phyloP scores from a whole-genome alignment of 176 grass and related monocot species.

The Ampelocalamus luodianensis region DNA sequence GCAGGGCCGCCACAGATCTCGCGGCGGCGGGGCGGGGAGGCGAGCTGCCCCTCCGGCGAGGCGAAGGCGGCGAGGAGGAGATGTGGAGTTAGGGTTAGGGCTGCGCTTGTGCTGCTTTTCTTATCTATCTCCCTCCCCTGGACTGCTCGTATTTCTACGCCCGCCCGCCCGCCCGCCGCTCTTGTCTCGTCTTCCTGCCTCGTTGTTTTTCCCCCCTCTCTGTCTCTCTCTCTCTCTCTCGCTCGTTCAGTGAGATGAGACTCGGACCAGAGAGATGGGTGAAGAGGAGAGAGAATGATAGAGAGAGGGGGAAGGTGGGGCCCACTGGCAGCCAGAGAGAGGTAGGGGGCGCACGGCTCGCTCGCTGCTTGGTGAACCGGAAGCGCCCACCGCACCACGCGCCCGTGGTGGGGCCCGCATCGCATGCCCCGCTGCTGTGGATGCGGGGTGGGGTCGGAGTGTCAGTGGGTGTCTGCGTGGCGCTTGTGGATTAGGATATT shows the following conservation, averaged over 20 bases:
- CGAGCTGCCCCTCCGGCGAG: not conserved
- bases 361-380: not conserved
- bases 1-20: constrained; percentile 23
- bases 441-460: not conserved
- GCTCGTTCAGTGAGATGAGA: too few species aligned
- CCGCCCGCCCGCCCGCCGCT: constrained; percentile 14
- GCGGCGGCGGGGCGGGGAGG: not conserved
- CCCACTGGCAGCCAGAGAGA: not conserved
- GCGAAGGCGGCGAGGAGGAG: not conserved
- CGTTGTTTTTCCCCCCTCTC: not conserved
- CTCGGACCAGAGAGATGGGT: constrained; percentile 5
- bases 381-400: not conserved
- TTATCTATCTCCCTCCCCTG: constrained; percentile 33
- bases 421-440: not conserved
- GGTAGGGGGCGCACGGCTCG: not conserved
- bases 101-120: not conserved
- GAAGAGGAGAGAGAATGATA: not conserved
- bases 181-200: constrained; percentile 28
- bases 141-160: constrained; percentile 53
- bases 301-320: not conserved
- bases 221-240: not conserved
- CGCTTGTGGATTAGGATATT: not conserved
- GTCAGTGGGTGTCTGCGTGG: not conserved
- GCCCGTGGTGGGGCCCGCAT: not conserved
- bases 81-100: constrained; percentile 54